Base-by-base conservation (phyloP, 768 basidiomycete species). In the Tylopilus subfusipes region DNA sequence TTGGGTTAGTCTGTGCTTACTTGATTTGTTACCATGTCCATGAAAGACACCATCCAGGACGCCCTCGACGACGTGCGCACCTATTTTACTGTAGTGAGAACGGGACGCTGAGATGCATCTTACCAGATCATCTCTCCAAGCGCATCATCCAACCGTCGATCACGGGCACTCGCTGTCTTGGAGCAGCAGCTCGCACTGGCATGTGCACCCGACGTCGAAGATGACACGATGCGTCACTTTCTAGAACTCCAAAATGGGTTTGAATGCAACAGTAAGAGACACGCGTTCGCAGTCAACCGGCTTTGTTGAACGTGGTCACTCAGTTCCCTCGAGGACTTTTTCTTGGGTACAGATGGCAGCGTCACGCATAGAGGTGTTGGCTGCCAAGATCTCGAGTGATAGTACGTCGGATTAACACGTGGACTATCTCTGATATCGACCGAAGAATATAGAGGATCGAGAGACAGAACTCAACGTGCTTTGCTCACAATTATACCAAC, bases 181-280 rank as follows among this genome's bases (percentile, higher is more conserved):
- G 86, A 85, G 62, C 75, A 72, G 59, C 76, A 79, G 29, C 70
- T 84, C 29, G 85, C 82, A 4, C 50, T 68, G 50, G 77, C 78
- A n/a, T 76, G 78, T 53, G 73, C 79, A 38, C 62, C 71, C 24
- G 66, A 74, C n/a, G 69, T 76, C 22, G 64, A 76, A 18, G 70
- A 74, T 18, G 76, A 75, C 27, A 76, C 77, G 10, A 74, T 83
- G 58, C 74, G 76, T 34, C 69, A 72, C 43, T 88, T 91, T 68
- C 65, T 85, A 19, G 76, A 80, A 11, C 72, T 91, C 39, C 91
- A 93, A 65, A 82, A 88, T 60, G 82, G 82, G 1, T 92, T 93
- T 60, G 87, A 93, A 67, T 90, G 86, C 69, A 93, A 93, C 64
- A 75, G 91, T 91, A 61, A 55, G 87, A 63, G 34, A 14, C 52